phyloP scores from a whole-genome alignment of 177 flowering plant species.

The Vitis hybrid region DNA sequence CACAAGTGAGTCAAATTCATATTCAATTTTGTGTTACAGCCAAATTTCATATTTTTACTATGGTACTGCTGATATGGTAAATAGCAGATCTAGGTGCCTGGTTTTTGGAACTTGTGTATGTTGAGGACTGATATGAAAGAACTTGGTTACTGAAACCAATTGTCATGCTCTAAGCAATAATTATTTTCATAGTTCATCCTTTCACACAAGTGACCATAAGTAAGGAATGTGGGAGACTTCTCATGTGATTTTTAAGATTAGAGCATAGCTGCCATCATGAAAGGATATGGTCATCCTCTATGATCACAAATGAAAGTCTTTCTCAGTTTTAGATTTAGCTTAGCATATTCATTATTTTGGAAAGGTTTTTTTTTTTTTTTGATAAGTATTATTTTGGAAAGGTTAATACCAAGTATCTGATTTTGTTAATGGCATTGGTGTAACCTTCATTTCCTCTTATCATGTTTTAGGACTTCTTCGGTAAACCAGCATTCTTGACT shows the following conservation, averaged over 20 bases:
- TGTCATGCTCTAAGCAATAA: background rate
- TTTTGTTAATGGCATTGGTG: background rate
- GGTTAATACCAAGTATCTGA: background rate
- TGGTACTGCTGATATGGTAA: too few relatives aligned
- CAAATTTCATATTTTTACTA: background rate
- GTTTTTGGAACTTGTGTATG: background rate
- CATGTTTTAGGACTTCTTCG: constrained; percentile 81
- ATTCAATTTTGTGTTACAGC: background rate
- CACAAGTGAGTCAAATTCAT: constrained; percentile 53
- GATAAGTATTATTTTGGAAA: background rate
- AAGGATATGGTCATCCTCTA: background rate
- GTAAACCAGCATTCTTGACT: constrained; percentile 94
- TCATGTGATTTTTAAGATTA: background rate
- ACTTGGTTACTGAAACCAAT: background rate
- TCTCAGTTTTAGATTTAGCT: background rate
- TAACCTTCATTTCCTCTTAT: constrained; percentile 11
- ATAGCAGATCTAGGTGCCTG: background rate
- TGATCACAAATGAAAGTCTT: background rate
- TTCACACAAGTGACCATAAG: background rate
- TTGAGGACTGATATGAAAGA: background rate
- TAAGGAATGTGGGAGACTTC: background rate
- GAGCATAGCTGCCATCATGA: background rate
- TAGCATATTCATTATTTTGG: background rate
- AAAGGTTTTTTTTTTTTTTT: too few relatives aligned
- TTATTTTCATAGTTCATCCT: background rate